Base-by-base conservation (phyloP, 73 alveolate species). In the Paramecium biaurelia region DNA sequence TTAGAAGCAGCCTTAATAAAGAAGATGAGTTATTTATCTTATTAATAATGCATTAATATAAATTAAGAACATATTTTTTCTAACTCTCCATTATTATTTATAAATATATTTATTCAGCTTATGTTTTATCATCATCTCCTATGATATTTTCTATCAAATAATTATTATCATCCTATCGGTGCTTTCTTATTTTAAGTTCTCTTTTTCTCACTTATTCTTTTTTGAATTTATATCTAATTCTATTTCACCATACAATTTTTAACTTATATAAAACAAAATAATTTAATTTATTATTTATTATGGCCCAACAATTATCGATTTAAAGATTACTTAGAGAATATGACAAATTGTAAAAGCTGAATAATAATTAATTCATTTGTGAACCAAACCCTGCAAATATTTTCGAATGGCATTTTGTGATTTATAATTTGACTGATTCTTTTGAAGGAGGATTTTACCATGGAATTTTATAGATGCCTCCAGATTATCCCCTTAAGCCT, bases 401-500 rank as follows among this genome's bases (percentile, higher is more conserved):
- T 21, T 94, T 92, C 74, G 97, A 96, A 68, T 96, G 98, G 98
- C 97, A 96, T 89, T 96, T 76, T 57, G 85, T 70, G 57, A 70
- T 96, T 20, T 76, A 76, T 92, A 95, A 90, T 9, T 74, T 96
- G 30, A 70, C 49, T 9, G 85, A 95, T 41, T 95, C 96, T 12
- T 96, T 88, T 93, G 96, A 93, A 63, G 96, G 96, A 35, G 98
- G 98, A 21, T 53, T 57, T 20, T 96, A 94, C 90, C 97, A 94
- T 88, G 98, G 98, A 11, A 94, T 89, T 45, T 38, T 96, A 37
- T 70, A 85, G 35, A 70, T 96, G 47, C 98, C 98, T 9, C 84
- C 85, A 11, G 97, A 96, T 58, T 96, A 94, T 92, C 98, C 98
- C 12, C n/a, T 86, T 63, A 94, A 94, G 59, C 98, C 98, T 57